Evolutionary conservation across 371 early-diverging fungal species (phyloP).

Genomic region (Mucor velutinosus): DNA sequence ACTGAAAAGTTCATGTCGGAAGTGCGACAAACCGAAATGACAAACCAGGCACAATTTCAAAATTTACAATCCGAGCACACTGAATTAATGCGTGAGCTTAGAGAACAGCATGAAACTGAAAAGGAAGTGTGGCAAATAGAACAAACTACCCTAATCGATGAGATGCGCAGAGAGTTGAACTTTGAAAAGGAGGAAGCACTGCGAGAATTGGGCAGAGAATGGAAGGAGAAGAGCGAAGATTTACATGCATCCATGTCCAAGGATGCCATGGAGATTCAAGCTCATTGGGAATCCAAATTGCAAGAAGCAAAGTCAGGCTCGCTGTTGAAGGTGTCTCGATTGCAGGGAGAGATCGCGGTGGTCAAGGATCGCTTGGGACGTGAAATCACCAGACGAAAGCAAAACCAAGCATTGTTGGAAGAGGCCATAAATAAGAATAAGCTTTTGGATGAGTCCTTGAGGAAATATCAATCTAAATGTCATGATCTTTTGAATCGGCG

Average conservation of each 20-base stretch:
- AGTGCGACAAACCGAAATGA: slow-evolving; percentile 26
- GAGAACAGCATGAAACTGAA: slow-evolving; percentile 33
- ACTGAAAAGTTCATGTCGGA: slow-evolving; percentile 32
- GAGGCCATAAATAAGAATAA: slow-evolving; percentile 6
- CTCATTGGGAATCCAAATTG: slow-evolving; percentile 38
- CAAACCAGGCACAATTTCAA: slow-evolving; percentile 28
- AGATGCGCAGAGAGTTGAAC: slow-evolving; percentile 10
- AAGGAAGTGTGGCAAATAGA: slow-evolving; percentile 33
- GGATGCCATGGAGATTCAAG: slow-evolving; percentile 35
- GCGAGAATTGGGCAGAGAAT: slow-evolving; percentile 19
- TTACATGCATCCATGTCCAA: slow-evolving; percentile 38
- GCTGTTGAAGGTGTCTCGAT: slow-evolving; percentile 9
- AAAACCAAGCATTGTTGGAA: slow-evolving; percentile 14
- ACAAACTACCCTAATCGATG: slow-evolving; percentile 22
- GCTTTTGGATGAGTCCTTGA: neutral
- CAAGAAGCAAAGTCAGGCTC: slow-evolving; percentile 18
- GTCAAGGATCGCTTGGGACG: slow-evolving; percentile 39
- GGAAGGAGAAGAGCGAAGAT: slow-evolving; percentile 39
- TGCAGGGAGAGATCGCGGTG: slow-evolving; percentile 39
- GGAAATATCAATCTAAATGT: neutral
- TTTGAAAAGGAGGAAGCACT: slow-evolving; percentile 22
- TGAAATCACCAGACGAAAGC: slow-evolving; percentile 36
- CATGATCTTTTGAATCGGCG: neutral
- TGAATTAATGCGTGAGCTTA: slow-evolving; percentile 26
- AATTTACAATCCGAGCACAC: slow-evolving; percentile 34